phyloP scores from a whole-genome alignment of 2,329 filamentous ascomycete genomes.

The Chalaropsis ovoidea region DNA sequence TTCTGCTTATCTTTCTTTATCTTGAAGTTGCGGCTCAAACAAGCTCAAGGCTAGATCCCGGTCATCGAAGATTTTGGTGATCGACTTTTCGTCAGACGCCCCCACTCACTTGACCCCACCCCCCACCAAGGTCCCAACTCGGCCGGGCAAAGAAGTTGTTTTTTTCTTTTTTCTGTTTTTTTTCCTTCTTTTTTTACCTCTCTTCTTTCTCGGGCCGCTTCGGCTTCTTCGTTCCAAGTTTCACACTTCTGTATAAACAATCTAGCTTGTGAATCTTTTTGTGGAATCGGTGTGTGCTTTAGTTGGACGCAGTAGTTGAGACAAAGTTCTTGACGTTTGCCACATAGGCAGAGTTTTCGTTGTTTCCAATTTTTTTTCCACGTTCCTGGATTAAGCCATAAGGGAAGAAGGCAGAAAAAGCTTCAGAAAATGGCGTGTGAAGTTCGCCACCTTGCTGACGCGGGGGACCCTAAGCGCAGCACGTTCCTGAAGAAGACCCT shows the following conservation, averaged over 20 bases:
- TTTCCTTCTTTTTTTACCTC: background rate
- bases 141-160: too few species aligned
- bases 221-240: background rate
- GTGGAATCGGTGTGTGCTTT: background rate
- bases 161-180: background rate
- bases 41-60: conserved; percentile 7
- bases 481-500: conserved; percentile 9
- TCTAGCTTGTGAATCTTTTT: background rate
- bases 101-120: background rate
- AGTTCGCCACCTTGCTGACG: background rate
- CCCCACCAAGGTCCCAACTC: background rate
- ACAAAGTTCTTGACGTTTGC: background rate
- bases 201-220: background rate
- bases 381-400: background rate
- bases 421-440: background rate
- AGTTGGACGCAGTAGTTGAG: background rate
- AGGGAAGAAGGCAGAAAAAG: background rate
- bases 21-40: conserved; percentile 14
- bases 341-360: background rate
- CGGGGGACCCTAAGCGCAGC: conserved; percentile 8
- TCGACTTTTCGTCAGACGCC: conserved; percentile 3
- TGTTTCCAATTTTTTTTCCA: background rate
- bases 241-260: background rate
- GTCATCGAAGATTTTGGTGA: background rate
- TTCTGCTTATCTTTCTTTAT: conserved; percentile 11